Evolutionary conservation across 2,329 filamentous ascomycete species (phyloP).

Genomic region (Talaromyces islandicus): DNA sequence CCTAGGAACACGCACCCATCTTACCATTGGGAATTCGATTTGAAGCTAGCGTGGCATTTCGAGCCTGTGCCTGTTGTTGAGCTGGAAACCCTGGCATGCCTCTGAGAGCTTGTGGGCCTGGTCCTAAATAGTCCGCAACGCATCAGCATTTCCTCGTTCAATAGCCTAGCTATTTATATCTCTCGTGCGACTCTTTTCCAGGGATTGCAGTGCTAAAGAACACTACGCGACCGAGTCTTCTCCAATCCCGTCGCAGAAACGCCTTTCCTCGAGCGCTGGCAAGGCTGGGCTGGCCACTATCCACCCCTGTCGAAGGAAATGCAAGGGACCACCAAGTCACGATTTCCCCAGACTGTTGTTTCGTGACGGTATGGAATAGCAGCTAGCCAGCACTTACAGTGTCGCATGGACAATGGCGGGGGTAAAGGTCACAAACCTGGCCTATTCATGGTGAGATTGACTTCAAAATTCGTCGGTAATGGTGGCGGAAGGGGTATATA

Average conservation of each 20-base stretch:
- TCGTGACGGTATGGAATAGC: neutral
- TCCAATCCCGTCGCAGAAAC: neutral
- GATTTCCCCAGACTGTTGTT: neutral
- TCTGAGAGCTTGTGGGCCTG: conserved; percentile 46
- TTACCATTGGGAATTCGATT: conserved; percentile 50
- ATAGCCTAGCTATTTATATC: conserved; percentile 9
- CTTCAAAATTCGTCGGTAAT: conserved; percentile 12
- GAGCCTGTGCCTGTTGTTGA: conserved; percentile 44
- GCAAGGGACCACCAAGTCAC: neutral
- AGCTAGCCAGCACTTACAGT: neutral
- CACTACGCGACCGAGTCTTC: neutral
- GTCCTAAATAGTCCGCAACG: conserved; percentile 27
- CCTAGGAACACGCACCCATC: conserved; percentile 37
- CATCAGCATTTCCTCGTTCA: neutral
- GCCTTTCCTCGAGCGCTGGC: neutral
- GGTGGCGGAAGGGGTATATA: neutral
- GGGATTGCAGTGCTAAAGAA: neutral
- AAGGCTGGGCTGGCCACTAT: neutral
- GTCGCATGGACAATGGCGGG: conserved; percentile 15
- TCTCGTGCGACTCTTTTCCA: conserved; percentile 1
- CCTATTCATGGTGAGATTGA: conserved; percentile 39
- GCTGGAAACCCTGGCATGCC: conserved; percentile 50
- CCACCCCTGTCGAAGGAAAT: neutral
- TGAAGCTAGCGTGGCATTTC: conserved; percentile 43
- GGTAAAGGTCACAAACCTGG: conserved; percentile 38